These are phyloP conservation scores for Naganishia sp. DNA, from an alignment of 1,284 basidiomycete species.

Conservation along the genomic window DNA sequence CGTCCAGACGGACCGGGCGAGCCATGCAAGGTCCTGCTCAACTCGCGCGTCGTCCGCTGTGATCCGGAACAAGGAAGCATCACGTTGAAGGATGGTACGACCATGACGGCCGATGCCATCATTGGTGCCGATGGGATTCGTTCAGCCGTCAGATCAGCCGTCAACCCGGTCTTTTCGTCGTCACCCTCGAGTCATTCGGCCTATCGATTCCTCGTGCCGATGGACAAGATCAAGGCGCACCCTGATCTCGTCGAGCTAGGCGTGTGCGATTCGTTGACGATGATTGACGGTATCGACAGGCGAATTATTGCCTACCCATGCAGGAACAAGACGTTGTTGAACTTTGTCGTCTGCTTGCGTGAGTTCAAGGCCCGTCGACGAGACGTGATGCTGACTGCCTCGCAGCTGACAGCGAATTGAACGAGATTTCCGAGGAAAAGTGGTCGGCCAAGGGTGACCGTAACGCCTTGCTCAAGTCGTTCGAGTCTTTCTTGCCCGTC, in stretches of 20 bases:
- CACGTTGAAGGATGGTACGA: constrained; percentile 38
- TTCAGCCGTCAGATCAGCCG: constrained; percentile 36
- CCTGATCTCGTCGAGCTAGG: constrained; percentile 33
- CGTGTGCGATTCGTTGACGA: constrained; percentile 32
- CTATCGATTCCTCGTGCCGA: constrained; percentile 41
- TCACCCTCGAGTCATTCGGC: constrained; percentile 42
- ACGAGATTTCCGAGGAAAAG: constrained; percentile 39
- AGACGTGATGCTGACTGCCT: constrained; percentile 1
- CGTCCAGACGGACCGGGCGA: constrained; percentile 31
- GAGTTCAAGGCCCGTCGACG: constrained; percentile 2
- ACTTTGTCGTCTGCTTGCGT: constrained; percentile 42
- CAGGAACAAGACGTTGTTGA: constrained; percentile 39
- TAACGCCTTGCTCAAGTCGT: constrained; percentile 39
- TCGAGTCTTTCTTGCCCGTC: constrained; percentile 37
- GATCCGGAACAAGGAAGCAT: constrained; percentile 39
- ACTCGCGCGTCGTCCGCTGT: constrained; percentile 21
- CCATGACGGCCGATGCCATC: constrained; percentile 39
- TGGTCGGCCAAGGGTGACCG: constrained; percentile 41
- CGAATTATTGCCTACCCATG: constrained; percentile 40
- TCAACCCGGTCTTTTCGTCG: constrained; percentile 37
- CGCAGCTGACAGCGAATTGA: constrained; percentile 40
- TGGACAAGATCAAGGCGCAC: constrained; percentile 34
- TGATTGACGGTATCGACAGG: constrained; percentile 37
- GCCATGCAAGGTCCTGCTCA: constrained; percentile 34
- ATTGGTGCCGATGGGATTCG: constrained; percentile 48